Base-by-base conservation (phyloP, 306 rosid genomes). In the Luffa aegyptiaca region DNA sequence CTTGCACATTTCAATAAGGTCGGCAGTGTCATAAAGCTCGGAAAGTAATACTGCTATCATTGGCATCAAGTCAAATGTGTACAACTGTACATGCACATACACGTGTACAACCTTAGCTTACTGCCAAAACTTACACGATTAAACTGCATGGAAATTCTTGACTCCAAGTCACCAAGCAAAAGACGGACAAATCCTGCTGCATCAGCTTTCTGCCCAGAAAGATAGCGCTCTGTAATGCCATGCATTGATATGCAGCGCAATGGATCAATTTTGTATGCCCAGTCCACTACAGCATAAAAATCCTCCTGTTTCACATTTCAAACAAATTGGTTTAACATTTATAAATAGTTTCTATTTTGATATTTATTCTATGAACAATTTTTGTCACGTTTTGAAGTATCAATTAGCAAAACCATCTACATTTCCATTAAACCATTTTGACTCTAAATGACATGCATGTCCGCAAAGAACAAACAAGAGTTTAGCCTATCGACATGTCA, bases 221-320 rank as follows among this genome's bases (percentile, higher is more conserved):
- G 97, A 91, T 90, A 93, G 71, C 92, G 92, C 87, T 95, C 97
- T 33, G 99, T 95, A 79, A 86, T 88, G 80, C 99, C 99, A 86
- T 95, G 96, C 97, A 95, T 93, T 61, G 99, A 95, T 89, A 95
- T 95, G 88, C 99, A 89, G 80, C 97, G 90, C 53, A 95, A 86
- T 42, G 99, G 97, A 82, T 95, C 99, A 84, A 93, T 85, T 89
- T 93, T 95, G 88, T 88, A 93, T 56, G 97, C 99, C 99, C 99
- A 95, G 72, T 95, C 97, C 83, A 95, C 93, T 42, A 95, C 86
- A 64, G 91, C 92, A 86, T 87, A 89, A 70, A 95, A 95, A 81
- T 95, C 99, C 75, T 95, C 99, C 99, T 95, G 93, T 87, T 72
- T 83, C 82, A 89, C 49, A 73, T 73, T 73, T 31, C 20, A 46